Conservation (phyloP, 192 early-diverging fungal species). For the Funneliformis geosporum region DNA sequence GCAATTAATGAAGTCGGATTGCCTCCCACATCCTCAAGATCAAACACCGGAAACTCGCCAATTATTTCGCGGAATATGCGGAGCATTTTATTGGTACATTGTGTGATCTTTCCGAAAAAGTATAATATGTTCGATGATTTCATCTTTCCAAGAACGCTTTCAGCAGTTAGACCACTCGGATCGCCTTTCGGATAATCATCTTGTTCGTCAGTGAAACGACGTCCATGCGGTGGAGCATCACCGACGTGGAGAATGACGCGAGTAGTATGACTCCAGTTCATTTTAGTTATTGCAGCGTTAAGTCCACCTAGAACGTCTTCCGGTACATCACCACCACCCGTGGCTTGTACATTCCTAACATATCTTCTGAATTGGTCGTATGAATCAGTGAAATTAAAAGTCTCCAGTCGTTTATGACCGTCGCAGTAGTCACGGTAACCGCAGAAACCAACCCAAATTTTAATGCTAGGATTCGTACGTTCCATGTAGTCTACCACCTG, state of each 20-base stretch:
- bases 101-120: constrained; percentile 32
- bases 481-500: constrained; percentile 4
- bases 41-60: constrained; percentile 28
- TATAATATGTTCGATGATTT: constrained; percentile 24
- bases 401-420: not conserved
- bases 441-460: constrained; percentile 26
- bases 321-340: not conserved
- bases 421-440: constrained; percentile 20
- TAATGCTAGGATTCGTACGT: constrained; percentile 6
- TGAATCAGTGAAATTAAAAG: not conserved
- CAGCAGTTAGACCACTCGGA: constrained; percentile 29
- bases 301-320: constrained; percentile 26
- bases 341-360: not conserved
- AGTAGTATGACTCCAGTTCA: constrained; percentile 19
- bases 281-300: constrained; percentile 20
- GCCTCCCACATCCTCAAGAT: constrained; percentile 23
- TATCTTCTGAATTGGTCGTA: not conserved
- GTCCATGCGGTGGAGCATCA: constrained; percentile 33
- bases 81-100: constrained; percentile 25
- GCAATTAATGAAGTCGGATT: constrained; percentile 11
- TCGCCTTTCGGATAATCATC: constrained; percentile 32
- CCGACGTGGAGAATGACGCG: constrained; percentile 31
- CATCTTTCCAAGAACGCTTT: constrained; percentile 22
- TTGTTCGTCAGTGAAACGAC: not conserved
- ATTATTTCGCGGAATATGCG: constrained; percentile 27